Evolutionary conservation across 1,139 yeast species (phyloP).

Genomic region (Sugiyamaella grinbergsii): DNA sequence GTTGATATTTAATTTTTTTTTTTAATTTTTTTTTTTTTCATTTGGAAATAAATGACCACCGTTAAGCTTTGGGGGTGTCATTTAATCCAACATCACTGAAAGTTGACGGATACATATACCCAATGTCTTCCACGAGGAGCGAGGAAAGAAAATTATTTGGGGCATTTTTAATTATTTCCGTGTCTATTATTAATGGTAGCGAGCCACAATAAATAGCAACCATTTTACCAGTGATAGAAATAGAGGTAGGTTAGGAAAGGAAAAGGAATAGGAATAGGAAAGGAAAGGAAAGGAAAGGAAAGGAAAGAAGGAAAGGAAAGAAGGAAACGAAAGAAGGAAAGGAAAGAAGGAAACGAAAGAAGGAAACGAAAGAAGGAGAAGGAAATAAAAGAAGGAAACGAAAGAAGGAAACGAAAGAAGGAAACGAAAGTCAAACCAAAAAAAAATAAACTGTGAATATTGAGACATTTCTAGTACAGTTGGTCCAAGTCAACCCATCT

Average conservation of each 20-base stretch:
- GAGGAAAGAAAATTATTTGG: too few species aligned
- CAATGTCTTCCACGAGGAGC: too few species aligned
- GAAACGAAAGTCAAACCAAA: background rate
- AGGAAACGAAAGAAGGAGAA: background rate
- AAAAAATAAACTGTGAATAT: background rate
- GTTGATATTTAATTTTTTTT: too few species aligned
- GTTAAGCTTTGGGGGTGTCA: too few species aligned
- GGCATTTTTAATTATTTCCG: too few species aligned
- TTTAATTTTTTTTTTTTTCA: too few species aligned
- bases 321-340: background rate
- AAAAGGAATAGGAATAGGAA: background rate
- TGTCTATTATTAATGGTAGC: too few species aligned
- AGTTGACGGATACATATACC: too few species aligned
- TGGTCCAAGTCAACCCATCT: too few species aligned
- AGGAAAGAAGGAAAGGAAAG: background rate
- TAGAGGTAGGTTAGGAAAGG: background rate
- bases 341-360: background rate
- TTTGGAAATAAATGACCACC: too few species aligned
- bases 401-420: too few species aligned
- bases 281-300: background rate
- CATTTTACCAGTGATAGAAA: background rate
- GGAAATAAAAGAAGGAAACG: background rate
- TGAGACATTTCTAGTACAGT: background rate
- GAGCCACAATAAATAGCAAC: background rate
- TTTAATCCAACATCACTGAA: too few species aligned